Base-by-base conservation (phyloP, 2,329 filamentous ascomycete genomes). In the Penicillium janthinellum region DNA sequence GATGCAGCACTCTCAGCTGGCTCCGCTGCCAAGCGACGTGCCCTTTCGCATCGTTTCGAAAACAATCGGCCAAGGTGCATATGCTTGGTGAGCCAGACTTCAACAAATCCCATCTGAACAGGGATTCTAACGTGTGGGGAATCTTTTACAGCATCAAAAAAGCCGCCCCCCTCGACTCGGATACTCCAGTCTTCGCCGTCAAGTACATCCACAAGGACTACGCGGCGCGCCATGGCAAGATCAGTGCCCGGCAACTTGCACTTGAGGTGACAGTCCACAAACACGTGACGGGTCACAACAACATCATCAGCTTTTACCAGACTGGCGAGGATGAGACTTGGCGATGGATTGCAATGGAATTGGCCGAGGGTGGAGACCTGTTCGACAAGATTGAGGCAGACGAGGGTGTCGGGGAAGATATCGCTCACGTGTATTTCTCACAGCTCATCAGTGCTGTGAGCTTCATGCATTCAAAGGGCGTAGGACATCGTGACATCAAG, bases 301-400 rank as follows among this genome's bases (percentile, higher is more conserved):
- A 99, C 76, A 90, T 99, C 65, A 97, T 99, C 70, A 89, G 92
- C 72, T 97, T 92, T 84, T 92, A 96, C 69, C 88, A 90, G 44
- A 90, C 89, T 1, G 94, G 92, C 56, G 91, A 97, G 75, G 93
- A 99, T 73, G 71, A 83, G 0, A 79, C 88, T 17, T 99, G 95
- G 94, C 87, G 90, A 68, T 99, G 95, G 95, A 96, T 99, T 68
- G 94, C 93, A 41, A 97, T 99, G 92, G 95, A 99, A 77, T 89
- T 91, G 67, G 95, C 95, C 48, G 91, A 96, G 69, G 95, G 95
- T 44, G 95, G 95, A 11, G 95, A 99, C 74, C 83, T 99, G 7
- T 99, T 99, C 76, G 95, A 99, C 86, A 99, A 99, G 82, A 98
- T 99, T 69, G 96, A 99, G 79, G 93, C 95, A 17, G 95, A 99